A percentile compares a stretch with the other conserved stretches of the same genome.
Conservation (phyloP, 805 yeast genomes). For the Suhomyces vadensis region DNA sequence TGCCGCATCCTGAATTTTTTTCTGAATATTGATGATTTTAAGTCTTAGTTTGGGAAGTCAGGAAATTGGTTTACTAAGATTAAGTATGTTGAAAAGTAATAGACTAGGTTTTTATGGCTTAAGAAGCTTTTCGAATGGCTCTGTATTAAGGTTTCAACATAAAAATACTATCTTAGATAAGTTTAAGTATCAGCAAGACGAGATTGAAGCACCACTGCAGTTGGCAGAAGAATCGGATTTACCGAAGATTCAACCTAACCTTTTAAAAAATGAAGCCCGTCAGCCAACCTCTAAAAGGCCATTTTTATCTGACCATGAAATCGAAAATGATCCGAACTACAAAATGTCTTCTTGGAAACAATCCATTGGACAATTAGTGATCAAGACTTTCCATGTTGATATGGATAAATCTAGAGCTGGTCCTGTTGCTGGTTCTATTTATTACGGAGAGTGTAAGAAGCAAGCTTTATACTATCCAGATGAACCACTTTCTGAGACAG, state of each 20-base stretch:
- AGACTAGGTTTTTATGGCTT: not conserved
- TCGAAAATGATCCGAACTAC: constrained; percentile 38
- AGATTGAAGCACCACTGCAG: constrained; percentile 31
- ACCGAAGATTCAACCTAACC: constrained; percentile 38
- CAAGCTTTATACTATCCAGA: constrained; percentile 81
- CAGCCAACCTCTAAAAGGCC: constrained; percentile 38
- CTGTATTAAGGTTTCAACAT: constrained; percentile 9
- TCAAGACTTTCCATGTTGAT: constrained; percentile 67
- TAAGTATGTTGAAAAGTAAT: not conserved
- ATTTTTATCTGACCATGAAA: constrained; percentile 38
- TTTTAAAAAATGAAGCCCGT: constrained; percentile 36
- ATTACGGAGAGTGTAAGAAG: constrained; percentile 81
- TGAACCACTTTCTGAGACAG: constrained; percentile 69
- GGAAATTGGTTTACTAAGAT: not conserved
- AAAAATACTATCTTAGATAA: constrained; percentile 19
- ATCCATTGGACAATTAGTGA: constrained; percentile 62
- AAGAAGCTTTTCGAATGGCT: constrained; percentile 1
- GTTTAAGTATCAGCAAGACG: constrained; percentile 17
- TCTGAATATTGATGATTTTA: not conserved
- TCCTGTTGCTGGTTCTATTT: constrained; percentile 87
- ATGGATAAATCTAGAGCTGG: constrained; percentile 94
- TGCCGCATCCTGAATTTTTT: constrained; percentile 1
- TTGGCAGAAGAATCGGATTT: constrained; percentile 42
- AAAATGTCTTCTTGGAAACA: constrained; percentile 39
- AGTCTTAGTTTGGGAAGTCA: not conserved